Conservation (phyloP, 164 flowering plant species). For the Umbilicus rupestris region DNA sequence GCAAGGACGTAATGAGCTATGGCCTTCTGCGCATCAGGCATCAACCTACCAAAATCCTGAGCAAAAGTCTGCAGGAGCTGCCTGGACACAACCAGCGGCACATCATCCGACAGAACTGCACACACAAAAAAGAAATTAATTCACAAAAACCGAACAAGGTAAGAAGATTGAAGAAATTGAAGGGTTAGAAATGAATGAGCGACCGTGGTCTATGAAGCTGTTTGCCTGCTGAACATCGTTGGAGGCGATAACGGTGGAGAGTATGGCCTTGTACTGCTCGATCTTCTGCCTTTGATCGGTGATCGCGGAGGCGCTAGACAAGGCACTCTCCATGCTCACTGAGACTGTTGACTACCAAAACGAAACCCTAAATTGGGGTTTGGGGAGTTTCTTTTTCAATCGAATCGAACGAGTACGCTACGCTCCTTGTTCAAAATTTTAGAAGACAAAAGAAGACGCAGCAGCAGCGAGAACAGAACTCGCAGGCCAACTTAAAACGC, state of each 20-base stretch:
- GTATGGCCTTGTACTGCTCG: slow-evolving; percentile 86
- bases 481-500: too few species aligned
- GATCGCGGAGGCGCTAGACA: slow-evolving; percentile 70
- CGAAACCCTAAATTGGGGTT: neutral
- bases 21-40: slow-evolving; percentile 77
- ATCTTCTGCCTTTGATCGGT: slow-evolving; percentile 84
- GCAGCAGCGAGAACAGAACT: too few species aligned
- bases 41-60: slow-evolving; percentile 66
- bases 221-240: slow-evolving; percentile 57
- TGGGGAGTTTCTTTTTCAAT: neutral
- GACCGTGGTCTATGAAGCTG: slow-evolving; percentile 84
- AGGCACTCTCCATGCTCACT: slow-evolving; percentile 56
- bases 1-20: slow-evolving; percentile 73
- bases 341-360: neutral
- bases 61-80: slow-evolving; percentile 84
- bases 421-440: too few species aligned
- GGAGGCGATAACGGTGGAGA: slow-evolving; percentile 60
- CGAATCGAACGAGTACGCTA: neutral
- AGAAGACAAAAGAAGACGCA: too few species aligned
- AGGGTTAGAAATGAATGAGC: neutral
- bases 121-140: neutral
- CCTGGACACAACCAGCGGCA: slow-evolving; percentile 89
- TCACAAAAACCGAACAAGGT: neutral
- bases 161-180: neutral
- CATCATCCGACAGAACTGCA: slow-evolving; percentile 85